phyloP scores from a whole-genome alignment of 2,329 filamentous ascomycete species.

The Amauroascus verrucosus region DNA sequence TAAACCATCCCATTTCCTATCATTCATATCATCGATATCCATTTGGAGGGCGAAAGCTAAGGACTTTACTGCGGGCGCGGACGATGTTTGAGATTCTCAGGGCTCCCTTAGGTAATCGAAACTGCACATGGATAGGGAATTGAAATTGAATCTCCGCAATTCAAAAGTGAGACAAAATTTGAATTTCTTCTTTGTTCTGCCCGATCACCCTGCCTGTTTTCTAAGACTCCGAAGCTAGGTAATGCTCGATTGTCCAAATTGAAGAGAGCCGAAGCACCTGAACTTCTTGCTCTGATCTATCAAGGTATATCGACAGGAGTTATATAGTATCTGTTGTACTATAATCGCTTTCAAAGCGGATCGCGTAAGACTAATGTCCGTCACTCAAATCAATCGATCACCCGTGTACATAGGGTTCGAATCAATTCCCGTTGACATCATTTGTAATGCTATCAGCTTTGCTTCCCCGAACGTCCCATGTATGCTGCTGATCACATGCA shows the following conservation, averaged over 20 bases:
- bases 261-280: constrained; percentile 31
- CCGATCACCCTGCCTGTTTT: constrained; percentile 44
- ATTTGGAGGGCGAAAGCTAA: neutral
- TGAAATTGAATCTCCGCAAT: constrained; percentile 14
- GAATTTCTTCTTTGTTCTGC: constrained; percentile 28
- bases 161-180: constrained; percentile 24
- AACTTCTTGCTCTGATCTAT: constrained; percentile 52
- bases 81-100: constrained; percentile 4
- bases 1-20: neutral
- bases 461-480: constrained; percentile 1
- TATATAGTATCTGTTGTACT: constrained; percentile 48
- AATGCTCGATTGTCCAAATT: constrained; percentile 39
- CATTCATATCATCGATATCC: neutral
- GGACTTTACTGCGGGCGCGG: constrained; percentile 8
- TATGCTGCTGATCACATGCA: constrained; percentile 8
- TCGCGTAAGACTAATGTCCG: constrained; percentile 20
- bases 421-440: constrained; percentile 10
- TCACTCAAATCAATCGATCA: constrained; percentile 6
- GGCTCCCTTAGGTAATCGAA: constrained; percentile 1
- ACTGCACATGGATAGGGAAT: constrained; percentile 8
- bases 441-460: constrained; percentile 9
- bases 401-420: constrained; percentile 9
- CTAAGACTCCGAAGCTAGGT: constrained; percentile 65
- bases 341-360: constrained; percentile 33
- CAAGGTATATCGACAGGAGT: constrained; percentile 59